Evolutionary conservation across 2,329 filamentous ascomycete genomes (phyloP).

Genomic region (Penicillium sp.): DNA sequence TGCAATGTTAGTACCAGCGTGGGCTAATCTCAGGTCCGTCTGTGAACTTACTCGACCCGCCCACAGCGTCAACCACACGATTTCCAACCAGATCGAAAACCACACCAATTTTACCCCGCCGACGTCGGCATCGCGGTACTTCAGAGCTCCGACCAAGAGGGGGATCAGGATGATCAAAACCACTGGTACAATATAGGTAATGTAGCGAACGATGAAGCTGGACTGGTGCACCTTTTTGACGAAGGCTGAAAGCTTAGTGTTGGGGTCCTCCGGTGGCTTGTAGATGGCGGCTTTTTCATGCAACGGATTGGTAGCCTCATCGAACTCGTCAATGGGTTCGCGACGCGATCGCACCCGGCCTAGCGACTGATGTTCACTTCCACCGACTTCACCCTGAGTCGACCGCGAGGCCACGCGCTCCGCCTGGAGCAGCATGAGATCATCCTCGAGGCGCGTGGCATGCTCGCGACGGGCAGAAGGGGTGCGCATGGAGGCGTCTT

Average conservation of each 20-base stretch:
- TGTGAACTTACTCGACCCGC: slow-evolving; percentile 53
- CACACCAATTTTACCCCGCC: slow-evolving; percentile 76
- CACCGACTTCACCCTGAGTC: slow-evolving; percentile 30
- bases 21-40: background rate
- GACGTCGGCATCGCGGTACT: slow-evolving; percentile 57
- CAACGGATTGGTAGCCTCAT: slow-evolving; percentile 62
- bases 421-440: slow-evolving; percentile 60
- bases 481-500: slow-evolving; percentile 36
- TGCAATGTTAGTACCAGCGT: background rate
- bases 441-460: slow-evolving; percentile 59
- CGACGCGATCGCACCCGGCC: slow-evolving; percentile 51
- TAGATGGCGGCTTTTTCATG: slow-evolving; percentile 64
- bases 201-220: slow-evolving; percentile 63
- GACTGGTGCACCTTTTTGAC: slow-evolving; percentile 63
- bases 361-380: slow-evolving; percentile 43
- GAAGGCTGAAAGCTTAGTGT: slow-evolving; percentile 58
- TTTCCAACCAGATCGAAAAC: slow-evolving; percentile 94
- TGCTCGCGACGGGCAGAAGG: slow-evolving; percentile 57
- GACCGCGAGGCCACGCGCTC: slow-evolving; percentile 55
- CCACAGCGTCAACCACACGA: slow-evolving; percentile 90
- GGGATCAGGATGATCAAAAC: slow-evolving; percentile 63
- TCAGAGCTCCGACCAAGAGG: slow-evolving; percentile 59
- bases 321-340: slow-evolving; percentile 62
- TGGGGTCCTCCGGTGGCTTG: slow-evolving; percentile 59
- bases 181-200: slow-evolving; percentile 66